These are phyloP conservation scores for Amniculicola lignicola DNA, from an alignment of 495 filamentous ascomycete genomes.

Conservation along the genomic window DNA sequence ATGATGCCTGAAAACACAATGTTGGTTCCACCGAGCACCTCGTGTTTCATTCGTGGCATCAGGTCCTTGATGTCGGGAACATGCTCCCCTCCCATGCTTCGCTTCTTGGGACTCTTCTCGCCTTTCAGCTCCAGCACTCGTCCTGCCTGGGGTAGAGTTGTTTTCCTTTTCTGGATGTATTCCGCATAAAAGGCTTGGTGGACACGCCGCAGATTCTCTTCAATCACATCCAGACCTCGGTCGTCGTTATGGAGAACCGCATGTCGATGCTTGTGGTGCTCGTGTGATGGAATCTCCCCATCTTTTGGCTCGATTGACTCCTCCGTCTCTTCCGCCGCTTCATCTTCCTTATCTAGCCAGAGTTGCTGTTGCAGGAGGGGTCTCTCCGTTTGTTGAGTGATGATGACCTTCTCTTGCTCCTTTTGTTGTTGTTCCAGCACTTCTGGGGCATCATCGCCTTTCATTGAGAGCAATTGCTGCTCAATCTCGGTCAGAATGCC, in stretches of 20 bases:
- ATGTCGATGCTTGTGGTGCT: slow-evolving; percentile 57
- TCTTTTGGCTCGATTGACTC: slow-evolving; percentile 52
- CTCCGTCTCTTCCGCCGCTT: slow-evolving; percentile 50
- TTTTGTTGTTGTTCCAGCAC: slow-evolving; percentile 70
- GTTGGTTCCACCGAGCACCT: slow-evolving; percentile 63
- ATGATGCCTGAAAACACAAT: slow-evolving; percentile 89
- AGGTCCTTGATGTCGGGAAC: slow-evolving; percentile 83
- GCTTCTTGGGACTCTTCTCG: slow-evolving; percentile 51
- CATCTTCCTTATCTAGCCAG: slow-evolving; percentile 78
- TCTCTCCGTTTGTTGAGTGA: slow-evolving; percentile 82
- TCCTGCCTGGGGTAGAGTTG: slow-evolving; percentile 52
- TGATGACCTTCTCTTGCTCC: slow-evolving; percentile 78
- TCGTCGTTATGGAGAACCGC: slow-evolving; percentile 84
- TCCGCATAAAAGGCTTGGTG: slow-evolving; percentile 78
- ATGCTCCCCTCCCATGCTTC: slow-evolving; percentile 53
- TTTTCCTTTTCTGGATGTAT: slow-evolving; percentile 63
- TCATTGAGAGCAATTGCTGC: slow-evolving; percentile 74
- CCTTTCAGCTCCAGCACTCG: slow-evolving; percentile 59
- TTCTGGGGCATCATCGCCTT: slow-evolving; percentile 66
- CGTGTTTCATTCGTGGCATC: slow-evolving; percentile 72
- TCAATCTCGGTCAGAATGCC: slow-evolving; percentile 55
- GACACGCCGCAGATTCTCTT: slow-evolving; percentile 67
- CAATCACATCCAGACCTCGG: slow-evolving; percentile 69
- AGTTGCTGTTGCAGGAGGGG: slow-evolving; percentile 87
- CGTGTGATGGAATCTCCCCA: slow-evolving; percentile 45